Percentiles rank a stretch among this genome's conserved stretches.
Evolutionary conservation across 345 rosid genomes (phyloP).

Genomic region (Eucalyptus marginata): DNA sequence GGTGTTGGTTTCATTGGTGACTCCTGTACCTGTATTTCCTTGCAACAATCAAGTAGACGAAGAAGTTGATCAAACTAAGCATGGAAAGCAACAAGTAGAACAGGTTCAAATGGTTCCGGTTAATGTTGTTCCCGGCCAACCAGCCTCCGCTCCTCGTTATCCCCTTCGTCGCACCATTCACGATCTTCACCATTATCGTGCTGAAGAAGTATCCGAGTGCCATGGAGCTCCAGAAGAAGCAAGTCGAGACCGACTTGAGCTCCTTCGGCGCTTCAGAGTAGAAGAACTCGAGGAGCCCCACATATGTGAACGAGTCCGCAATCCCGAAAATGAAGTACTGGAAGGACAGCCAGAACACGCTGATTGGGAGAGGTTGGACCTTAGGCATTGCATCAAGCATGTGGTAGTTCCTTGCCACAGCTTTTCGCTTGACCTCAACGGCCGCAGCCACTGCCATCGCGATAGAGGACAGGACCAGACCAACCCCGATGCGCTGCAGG

Average conservation of each 20-base stretch:
- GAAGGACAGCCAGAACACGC: conserved; percentile 37
- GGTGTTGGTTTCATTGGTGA: conserved; percentile 4
- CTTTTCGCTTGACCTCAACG: conserved; percentile 35
- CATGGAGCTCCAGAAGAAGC: conserved; percentile 49
- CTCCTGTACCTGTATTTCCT: neutral
- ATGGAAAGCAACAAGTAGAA: conserved; percentile 9
- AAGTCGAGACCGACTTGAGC: conserved; percentile 28
- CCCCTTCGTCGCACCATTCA: conserved; percentile 3
- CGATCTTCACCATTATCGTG: conserved; percentile 27
- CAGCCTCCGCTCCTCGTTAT: conserved; percentile 11
- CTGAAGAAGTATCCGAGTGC: conserved; percentile 44
- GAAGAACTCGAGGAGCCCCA: conserved; percentile 47
- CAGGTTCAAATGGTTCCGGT: conserved; percentile 11
- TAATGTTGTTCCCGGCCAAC: conserved; percentile 15
- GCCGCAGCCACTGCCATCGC: conserved; percentile 39
- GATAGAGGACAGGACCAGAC: conserved; percentile 26
- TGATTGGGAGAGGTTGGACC: conserved; percentile 34
- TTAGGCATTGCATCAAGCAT: conserved; percentile 37
- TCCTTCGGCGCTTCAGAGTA: conserved; percentile 43
- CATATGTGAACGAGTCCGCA: conserved; percentile 43
- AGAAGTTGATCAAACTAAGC: conserved; percentile 1
- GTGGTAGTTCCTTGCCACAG: conserved; percentile 24
- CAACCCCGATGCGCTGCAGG: conserved; percentile 51
- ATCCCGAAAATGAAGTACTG: conserved; percentile 51
- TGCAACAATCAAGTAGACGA: neutral